Base-by-base conservation (phyloP, 2,329 filamentous ascomycete species). In the Nothomitra cinnamomea region DNA sequence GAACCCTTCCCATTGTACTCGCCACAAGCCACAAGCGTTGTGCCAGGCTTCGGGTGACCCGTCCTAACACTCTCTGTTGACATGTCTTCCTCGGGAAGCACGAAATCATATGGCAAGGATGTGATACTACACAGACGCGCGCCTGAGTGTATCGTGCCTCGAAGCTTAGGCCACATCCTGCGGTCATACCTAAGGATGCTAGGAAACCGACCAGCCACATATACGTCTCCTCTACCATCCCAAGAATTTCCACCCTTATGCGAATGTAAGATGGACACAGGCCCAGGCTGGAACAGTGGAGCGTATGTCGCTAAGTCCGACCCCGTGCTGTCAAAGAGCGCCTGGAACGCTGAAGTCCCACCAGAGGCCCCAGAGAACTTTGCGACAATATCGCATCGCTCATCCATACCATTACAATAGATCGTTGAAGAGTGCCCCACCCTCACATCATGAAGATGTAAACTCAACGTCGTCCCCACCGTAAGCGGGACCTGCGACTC, bases 1-100 rank as follows among this genome's bases (percentile, higher is more conserved):
- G 85, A 89, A 0, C 90, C 90, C 65, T 92, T 89, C 32, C 84
- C 87, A 60, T 92, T 94, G 69, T 95, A 95, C 63, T 90, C 86
- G 3, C 89, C 90, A 40, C 85, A 86, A 2, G 87, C 86, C 52
- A 95, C 77, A 24, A 95, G 67, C 0, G 83, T 88, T 47, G 82
- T 73, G 0, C 81, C 75, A 0, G 67, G 61, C 0, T 65, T 64
- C n/a, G 61, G 67, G 59, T 82, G 82, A n/a, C 73, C 72, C 17
- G 70, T 68, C 57, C 65, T 69, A 12, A 79, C 70, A 57, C 73
- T 73, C 54, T 77, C 74, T 53, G 72, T 66, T 10, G 79, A 76
- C 19, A 82, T 68, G 56, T 76, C 70, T 15, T n/a, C 19, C 10
- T 25, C 43, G 7, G 21, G 10, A 21, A 21, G 25, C 43, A 24